Percentiles rank a stretch among this genome's conserved stretches.
Conservation (phyloP, 495 filamentous ascomycete species). For the Saxispiralis lemnorum region DNA sequence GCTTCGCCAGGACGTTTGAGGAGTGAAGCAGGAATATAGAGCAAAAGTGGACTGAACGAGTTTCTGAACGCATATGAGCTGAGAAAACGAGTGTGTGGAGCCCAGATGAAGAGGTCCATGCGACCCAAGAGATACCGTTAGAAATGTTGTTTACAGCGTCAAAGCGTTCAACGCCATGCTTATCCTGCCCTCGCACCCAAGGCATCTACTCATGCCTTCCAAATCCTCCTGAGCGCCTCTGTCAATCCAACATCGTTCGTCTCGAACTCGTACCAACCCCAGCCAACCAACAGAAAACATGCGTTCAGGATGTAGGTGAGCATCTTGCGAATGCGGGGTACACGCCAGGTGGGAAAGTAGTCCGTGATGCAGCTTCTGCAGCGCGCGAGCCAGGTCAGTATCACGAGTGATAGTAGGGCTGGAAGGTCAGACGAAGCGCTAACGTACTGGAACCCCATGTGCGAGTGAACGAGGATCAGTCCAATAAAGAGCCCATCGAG, state of each 20-base stretch:
- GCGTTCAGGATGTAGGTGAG: constrained; percentile 63
- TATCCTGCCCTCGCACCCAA: constrained; percentile 3
- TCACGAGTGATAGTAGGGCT: neutral
- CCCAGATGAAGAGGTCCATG: no score
- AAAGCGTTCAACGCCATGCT: no score
- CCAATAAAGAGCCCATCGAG: constrained; percentile 75
- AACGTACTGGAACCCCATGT: constrained; percentile 75
- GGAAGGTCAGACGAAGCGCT: neutral
- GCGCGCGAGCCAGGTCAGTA: neutral
- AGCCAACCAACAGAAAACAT: constrained; percentile 59
- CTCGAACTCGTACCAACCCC: constrained; percentile 95
- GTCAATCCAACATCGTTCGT: constrained; percentile 96
- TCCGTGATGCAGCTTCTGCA: constrained; percentile 61
- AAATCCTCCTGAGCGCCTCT: constrained; percentile 69
- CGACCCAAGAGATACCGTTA: no score
- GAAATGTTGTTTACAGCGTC: no score
- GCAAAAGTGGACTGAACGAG: no score
- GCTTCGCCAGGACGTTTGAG: no score
- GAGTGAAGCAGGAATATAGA: no score
- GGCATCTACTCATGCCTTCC: constrained; percentile 38
- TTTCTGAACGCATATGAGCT: no score
- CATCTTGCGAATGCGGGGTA: constrained; percentile 45
- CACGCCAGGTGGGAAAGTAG: constrained; percentile 59
- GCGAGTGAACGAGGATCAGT: constrained; percentile 71
- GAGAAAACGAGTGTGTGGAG: no score